Evolutionary conservation across 2,329 filamentous ascomycete species (phyloP).

Genomic region (Trichoderma sp.): DNA sequence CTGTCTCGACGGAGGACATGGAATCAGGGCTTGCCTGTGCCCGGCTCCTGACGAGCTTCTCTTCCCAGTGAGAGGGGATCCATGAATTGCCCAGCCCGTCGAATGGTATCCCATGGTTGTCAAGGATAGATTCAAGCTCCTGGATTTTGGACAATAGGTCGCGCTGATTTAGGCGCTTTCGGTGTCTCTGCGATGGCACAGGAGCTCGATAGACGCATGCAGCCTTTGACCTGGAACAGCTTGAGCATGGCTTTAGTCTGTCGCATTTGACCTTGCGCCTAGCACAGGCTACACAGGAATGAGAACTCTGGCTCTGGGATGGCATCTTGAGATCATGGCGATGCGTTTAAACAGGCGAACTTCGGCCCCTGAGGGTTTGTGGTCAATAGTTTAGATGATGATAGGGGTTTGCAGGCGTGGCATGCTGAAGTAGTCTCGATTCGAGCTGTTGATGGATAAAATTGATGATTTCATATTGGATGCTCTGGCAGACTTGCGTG

Average conservation of each 20-base stretch:
- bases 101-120: slow-evolving; percentile 7
- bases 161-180: background rate
- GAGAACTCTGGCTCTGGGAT: background rate
- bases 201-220: slow-evolving; percentile 5
- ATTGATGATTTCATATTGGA: background rate
- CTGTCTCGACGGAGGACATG: background rate
- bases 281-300: background rate
- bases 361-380: background rate
- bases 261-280: slow-evolving; percentile 12
- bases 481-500: background rate
- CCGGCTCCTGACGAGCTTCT: background rate
- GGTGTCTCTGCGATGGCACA: slow-evolving; percentile 1
- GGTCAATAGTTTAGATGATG: background rate
- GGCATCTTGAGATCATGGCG: background rate
- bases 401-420: background rate
- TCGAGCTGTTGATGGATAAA: background rate
- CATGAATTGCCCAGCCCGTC: background rate
- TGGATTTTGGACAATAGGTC: background rate
- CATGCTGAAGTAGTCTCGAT: background rate
- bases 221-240: background rate
- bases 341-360: background rate
- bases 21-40: background rate
- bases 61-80: slow-evolving; percentile 4
- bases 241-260: slow-evolving; percentile 3
- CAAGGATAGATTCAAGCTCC: background rate